These are phyloP conservation scores for Tieghemostelium lacteum DNA, from an alignment of 78 protist genomes.

Conservation along the genomic window DNA sequence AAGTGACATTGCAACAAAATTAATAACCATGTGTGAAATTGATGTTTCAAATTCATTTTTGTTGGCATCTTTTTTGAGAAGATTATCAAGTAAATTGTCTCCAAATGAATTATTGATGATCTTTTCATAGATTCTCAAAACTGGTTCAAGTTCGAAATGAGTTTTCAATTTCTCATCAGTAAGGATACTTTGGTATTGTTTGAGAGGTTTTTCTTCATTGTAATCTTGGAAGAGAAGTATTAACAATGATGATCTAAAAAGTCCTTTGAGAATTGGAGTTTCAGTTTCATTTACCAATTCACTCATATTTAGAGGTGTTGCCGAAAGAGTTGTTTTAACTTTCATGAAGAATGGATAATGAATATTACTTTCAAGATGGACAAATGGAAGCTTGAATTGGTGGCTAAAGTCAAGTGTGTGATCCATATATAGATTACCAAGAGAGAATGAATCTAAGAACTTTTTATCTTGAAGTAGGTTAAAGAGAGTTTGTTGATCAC, in stretches of 20 bases:
- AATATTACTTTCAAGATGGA: background rate
- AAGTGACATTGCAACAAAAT: conserved; percentile 22
- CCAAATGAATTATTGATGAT: too few relatives aligned
- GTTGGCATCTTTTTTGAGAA: background rate
- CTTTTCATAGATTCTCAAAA: background rate
- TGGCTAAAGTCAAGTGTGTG: background rate
- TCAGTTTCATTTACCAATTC: background rate
- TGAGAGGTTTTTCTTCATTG: background rate
- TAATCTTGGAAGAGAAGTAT: conserved; percentile 28
- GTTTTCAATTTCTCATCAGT: background rate
- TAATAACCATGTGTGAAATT: conserved; percentile 11
- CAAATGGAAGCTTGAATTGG: background rate
- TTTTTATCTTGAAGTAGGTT: background rate
- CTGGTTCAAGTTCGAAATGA: background rate
- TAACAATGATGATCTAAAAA: conserved; percentile 31
- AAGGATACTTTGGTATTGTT: background rate
- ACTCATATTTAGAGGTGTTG: background rate
- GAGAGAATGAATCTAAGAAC: background rate
- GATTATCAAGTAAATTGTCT: background rate
- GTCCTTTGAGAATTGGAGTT: background rate
- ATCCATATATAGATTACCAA: background rate
- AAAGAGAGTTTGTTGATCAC: background rate
- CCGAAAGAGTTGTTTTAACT: too few relatives aligned
- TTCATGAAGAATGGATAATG: background rate
- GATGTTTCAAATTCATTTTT: background rate